Evolutionary conservation across 2,329 filamentous ascomycete species (phyloP).

Genomic region (Gaeumannomyces tritici): DNA sequence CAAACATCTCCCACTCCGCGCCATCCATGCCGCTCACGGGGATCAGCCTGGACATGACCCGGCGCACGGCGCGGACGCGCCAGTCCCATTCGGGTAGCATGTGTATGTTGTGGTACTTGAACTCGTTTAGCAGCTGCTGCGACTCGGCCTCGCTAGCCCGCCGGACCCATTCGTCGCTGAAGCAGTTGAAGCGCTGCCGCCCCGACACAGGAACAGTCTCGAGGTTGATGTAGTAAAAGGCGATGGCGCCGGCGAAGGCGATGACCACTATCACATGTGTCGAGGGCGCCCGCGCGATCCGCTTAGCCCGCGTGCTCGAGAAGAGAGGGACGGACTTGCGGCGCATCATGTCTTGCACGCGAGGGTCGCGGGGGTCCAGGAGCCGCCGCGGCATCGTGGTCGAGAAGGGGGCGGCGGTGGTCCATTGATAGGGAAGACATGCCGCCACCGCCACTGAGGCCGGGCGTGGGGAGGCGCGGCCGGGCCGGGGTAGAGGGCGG

Average conservation of each 20-base stretch:
- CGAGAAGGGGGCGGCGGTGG: neutral
- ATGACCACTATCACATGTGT: constrained; percentile 30
- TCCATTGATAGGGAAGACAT: neutral
- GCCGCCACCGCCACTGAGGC: too few relatives aligned
- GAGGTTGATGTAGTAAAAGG: constrained; percentile 59
- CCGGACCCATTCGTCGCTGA: constrained; percentile 44
- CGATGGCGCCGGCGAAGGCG: constrained; percentile 31
- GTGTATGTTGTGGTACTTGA: constrained; percentile 38
- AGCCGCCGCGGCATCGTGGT: neutral
- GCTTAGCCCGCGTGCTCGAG: constrained; percentile 18
- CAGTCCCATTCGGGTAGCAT: constrained; percentile 53
- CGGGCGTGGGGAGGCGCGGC: too few relatives aligned
- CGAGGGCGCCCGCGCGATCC: constrained; percentile 18
- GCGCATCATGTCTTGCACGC: constrained; percentile 7
- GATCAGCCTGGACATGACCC: constrained; percentile 57
- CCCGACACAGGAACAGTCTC: constrained; percentile 66
- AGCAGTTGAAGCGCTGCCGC: constrained; percentile 64
- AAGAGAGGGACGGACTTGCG: constrained; percentile 27
- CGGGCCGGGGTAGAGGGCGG: neutral
- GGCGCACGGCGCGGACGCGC: constrained; percentile 44
- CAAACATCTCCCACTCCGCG: constrained; percentile 59
- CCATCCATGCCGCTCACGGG: constrained; percentile 54
- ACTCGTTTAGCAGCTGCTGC: constrained; percentile 43
- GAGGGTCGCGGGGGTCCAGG: constrained; percentile 9
- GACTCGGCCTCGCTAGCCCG: constrained; percentile 43